Evolutionary conservation across 768 basidiomycete genomes (phyloP).

Genomic region (Boletus pseudo-olivaceus): DNA sequence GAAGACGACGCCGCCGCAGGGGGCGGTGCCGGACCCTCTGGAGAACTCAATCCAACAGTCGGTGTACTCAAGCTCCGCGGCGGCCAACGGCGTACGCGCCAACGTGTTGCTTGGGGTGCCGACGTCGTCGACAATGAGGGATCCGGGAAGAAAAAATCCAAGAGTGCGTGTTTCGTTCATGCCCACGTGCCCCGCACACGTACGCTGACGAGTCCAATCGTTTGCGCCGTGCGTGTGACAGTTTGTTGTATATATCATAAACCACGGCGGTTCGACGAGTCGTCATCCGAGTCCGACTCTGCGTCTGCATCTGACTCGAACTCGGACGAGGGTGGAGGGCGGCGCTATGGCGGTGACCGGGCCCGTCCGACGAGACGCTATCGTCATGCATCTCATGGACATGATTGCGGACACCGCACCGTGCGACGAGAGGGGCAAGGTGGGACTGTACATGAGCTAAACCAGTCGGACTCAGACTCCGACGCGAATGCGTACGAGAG

Average conservation of each 20-base stretch:
- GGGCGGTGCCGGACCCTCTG: constrained; percentile 13
- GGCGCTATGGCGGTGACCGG: not conserved
- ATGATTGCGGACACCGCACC: not conserved
- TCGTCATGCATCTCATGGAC: constrained; percentile 6
- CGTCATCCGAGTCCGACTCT: constrained; percentile 63
- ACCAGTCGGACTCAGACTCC: constrained; percentile 13
- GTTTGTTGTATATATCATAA: constrained; percentile 97
- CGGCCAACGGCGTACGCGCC: constrained; percentile 40
- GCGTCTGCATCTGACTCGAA: constrained; percentile 35
- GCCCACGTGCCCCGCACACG: no score
- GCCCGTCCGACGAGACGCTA: constrained; percentile 10
- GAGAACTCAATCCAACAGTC: constrained; percentile 23
- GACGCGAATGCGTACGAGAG: constrained; percentile 53
- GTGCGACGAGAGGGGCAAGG: constrained; percentile 6
- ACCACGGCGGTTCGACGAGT: constrained; percentile 76
- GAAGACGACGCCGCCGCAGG: constrained; percentile 21
- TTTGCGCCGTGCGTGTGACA: constrained; percentile 29
- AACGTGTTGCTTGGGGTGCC: constrained; percentile 77
- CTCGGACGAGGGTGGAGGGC: constrained; percentile 10
- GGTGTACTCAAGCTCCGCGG: constrained; percentile 64
- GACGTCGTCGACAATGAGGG: constrained; percentile 91
- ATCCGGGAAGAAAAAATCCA: constrained; percentile 85
- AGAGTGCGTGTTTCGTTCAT: constrained; percentile 61
- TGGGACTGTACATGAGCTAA: constrained; percentile 17
- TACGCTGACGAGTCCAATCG: not conserved